phyloP scores from a whole-genome alignment of 2,329 filamentous ascomycete species.

The Corinectria fuckeliana region DNA sequence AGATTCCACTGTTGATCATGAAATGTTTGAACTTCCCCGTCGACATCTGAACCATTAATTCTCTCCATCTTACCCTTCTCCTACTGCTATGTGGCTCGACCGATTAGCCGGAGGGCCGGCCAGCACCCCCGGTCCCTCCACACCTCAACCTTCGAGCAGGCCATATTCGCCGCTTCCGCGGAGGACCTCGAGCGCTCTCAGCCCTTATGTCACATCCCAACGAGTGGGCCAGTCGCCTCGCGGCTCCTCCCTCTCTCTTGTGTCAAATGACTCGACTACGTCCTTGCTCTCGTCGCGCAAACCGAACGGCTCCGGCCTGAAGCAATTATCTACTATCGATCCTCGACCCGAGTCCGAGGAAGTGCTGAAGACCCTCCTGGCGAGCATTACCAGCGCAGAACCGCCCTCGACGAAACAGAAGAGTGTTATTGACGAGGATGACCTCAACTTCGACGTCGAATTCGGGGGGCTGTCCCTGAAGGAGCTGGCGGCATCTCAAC shows the following conservation, averaged over 20 bases:
- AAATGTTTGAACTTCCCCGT: constrained; percentile 13
- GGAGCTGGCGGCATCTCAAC: constrained; percentile 63
- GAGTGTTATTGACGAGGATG: constrained; percentile 51
- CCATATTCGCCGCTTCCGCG: constrained; percentile 74
- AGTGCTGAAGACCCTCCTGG: constrained; percentile 63
- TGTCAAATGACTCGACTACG: constrained; percentile 76
- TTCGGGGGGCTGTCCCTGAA: constrained; percentile 80
- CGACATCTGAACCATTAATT: constrained; percentile 7
- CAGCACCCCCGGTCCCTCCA: constrained; percentile 62
- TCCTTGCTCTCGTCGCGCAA: constrained; percentile 73
- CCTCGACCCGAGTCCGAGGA: constrained; percentile 73
- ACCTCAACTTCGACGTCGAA: constrained; percentile 72
- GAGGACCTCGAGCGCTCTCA: constrained; percentile 71
- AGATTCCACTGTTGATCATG: constrained; percentile 12
- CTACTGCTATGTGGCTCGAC: constrained; percentile 82
- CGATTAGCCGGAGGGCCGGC: constrained; percentile 75
- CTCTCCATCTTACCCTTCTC: constrained; percentile 2
- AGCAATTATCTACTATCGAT: constrained; percentile 59
- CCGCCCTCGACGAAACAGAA: constrained; percentile 17
- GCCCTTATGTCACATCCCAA: constrained; percentile 71
- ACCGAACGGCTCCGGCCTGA: constrained; percentile 72
- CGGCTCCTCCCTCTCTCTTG: constrained; percentile 80
- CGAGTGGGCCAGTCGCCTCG: constrained; percentile 72
- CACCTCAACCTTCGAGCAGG: constrained; percentile 68
- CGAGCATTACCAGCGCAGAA: constrained; percentile 33